Evolutionary conservation across 2,329 filamentous ascomycete species (phyloP), one percentile per base, ranked within the genome.

Genomic region (Juglanconis juglandina): DNA sequence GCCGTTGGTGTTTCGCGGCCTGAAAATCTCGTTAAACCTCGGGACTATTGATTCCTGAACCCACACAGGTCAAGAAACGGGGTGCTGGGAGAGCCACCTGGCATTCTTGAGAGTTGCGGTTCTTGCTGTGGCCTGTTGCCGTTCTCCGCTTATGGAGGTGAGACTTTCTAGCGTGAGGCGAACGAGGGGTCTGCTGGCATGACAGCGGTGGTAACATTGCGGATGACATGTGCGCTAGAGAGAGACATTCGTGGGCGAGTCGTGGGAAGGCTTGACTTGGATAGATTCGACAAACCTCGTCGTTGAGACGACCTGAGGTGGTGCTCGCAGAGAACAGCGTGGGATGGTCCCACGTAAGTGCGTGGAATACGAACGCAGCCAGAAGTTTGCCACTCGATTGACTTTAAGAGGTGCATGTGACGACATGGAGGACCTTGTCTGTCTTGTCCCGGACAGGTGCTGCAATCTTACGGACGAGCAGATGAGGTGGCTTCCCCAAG

Each of bases 351-450:
- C 39, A 44, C 34, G 5, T 53, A 17, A 42, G 33, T 41, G 55
- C 35, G 39, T n/a, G 48, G 35, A 50, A 53, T 58, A 58, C 54
- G 30, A 58, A 58, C 39, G 52, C 53, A 46, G 53, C 58, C 56
- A 50, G 33, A n/a, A 53, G 41, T 53, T 51, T 42, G 39, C 39
- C 30, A 34, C 17, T 14, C 47, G 53, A 59, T 54, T 59, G 56
- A 59, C 49, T 58, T 59, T 53, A 13, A 35, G 35, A n/a, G 58
- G 46, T 53, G 51, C 51, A 54, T 53, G 39, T 17, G 17, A 7
- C 46, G 46, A 58, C 53, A 59, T 57, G 60, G 60, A 39, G 34
- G 30, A 49, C 57, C 60, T 48, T 62, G 60, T 42, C 37, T 35
- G 33, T 47, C 13, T 56, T 13, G 37, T 33, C 59, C 58, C 59